Percentiles rank a stretch among this genome's conserved stretches.
Evolutionary conservation across 2,329 filamentous ascomycete species (phyloP).

Genomic region (Helicocarpus griseus): DNA sequence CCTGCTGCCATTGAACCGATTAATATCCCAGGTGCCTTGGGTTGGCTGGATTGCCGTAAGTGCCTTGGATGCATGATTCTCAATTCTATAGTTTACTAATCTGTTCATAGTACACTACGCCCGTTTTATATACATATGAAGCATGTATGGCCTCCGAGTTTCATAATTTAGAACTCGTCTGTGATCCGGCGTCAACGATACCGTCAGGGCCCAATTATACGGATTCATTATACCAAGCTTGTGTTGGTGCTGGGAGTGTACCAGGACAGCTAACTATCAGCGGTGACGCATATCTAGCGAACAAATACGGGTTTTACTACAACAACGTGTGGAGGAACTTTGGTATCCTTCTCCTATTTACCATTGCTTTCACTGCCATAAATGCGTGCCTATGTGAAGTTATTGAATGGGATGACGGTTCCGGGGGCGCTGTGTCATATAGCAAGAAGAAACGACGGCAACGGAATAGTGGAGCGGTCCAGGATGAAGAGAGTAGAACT

Average conservation of each 20-base stretch:
- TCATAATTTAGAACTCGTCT: conserved; percentile 43
- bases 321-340: conserved; percentile 60
- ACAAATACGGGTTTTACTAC: conserved; percentile 41
- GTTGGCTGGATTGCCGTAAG: conserved; percentile 46
- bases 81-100: neutral
- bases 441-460: conserved; percentile 40
- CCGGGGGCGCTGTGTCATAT: conserved; percentile 56
- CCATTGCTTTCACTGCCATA: conserved; percentile 57
- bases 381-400: conserved; percentile 59
- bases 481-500: conserved; percentile 44
- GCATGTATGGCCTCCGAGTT: conserved; percentile 56
- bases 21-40: conserved; percentile 49
- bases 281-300: conserved; percentile 44
- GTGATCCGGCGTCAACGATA: conserved; percentile 45
- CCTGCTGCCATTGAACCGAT: conserved; percentile 49
- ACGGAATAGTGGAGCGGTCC: conserved; percentile 10
- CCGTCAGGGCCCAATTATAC: conserved; percentile 44
- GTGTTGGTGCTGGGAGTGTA: conserved; percentile 44
- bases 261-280: conserved; percentile 41
- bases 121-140: conserved; percentile 50
- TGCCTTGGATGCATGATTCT: neutral
- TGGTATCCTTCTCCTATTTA: conserved; percentile 63
- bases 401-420: conserved; percentile 48
- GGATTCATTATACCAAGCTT: conserved; percentile 47
- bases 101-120: conserved; percentile 34